Percentiles rank a stretch among this genome's conserved stretches.
phyloP scores from a whole-genome alignment of 257 asterid genomes.

The Rhazya stricta region DNA sequence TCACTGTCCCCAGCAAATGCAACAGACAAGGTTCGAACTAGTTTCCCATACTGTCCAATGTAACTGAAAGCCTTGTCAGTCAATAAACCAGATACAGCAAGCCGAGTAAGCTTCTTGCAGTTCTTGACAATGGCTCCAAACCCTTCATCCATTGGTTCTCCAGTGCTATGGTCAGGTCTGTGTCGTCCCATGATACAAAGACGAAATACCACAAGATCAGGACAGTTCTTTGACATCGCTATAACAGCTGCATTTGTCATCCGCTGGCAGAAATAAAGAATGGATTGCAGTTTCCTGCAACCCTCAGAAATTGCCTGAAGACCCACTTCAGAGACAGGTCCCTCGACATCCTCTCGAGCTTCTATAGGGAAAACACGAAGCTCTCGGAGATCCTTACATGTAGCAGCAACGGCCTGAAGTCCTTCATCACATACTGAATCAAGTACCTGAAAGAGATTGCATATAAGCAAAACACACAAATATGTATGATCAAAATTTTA shows the following conservation, averaged over 20 bases:
- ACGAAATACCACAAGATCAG: conserved; percentile 48
- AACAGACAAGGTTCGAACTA: conserved; percentile 45
- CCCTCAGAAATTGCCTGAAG: conserved; percentile 52
- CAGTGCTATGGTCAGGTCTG: conserved; percentile 39
- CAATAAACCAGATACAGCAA: conserved; percentile 44
- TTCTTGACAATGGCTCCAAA: conserved; percentile 57
- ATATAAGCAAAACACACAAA: neutral
- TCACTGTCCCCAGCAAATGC: conserved; percentile 53
- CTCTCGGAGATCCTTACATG: conserved; percentile 49
- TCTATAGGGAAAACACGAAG: conserved; percentile 50
- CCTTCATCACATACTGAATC: conserved; percentile 54
- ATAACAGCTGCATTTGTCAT: conserved; percentile 55
- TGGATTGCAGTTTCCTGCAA: conserved; percentile 45
- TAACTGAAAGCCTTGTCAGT: conserved; percentile 45
- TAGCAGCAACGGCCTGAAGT: conserved; percentile 47
- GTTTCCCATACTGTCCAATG: conserved; percentile 45
- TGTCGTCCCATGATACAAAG: conserved; percentile 51
- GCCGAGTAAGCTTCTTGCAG: conserved; percentile 53
- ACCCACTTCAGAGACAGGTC: conserved; percentile 49
- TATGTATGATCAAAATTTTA: neutral
- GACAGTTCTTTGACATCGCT: conserved; percentile 49
- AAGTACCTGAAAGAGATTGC: conserved; percentile 34
- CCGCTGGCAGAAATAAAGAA: conserved; percentile 46
- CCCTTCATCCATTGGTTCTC: conserved; percentile 59
- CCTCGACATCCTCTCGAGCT: conserved; percentile 42